phyloP scores from a whole-genome alignment of 805 yeast genomes.

The Starmerella tilneyi region DNA sequence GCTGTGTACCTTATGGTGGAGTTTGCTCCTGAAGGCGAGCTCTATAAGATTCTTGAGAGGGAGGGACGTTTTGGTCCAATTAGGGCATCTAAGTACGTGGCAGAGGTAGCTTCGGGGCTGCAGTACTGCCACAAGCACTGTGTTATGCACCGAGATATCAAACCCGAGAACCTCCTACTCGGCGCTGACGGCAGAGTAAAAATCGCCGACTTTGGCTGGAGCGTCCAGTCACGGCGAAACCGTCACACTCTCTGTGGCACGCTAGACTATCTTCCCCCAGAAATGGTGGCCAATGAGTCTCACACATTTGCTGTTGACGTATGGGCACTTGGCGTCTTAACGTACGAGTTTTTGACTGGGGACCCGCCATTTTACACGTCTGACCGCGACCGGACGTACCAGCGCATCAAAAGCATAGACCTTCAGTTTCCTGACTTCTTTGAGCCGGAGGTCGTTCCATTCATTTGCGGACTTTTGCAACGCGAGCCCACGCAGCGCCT shows the following conservation, averaged over 20 bases:
- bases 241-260: slow-evolving; percentile 90
- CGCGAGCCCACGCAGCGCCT: slow-evolving; percentile 62
- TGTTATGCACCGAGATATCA: slow-evolving; percentile 83
- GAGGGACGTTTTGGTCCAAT: slow-evolving; percentile 57
- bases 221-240: slow-evolving; percentile 54
- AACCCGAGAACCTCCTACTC: slow-evolving; percentile 83
- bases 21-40: slow-evolving; percentile 75
- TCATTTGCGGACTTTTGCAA: slow-evolving; percentile 52
- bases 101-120: slow-evolving; percentile 74
- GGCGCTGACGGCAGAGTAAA: slow-evolving; percentile 59
- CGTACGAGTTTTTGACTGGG: slow-evolving; percentile 80
- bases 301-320: slow-evolving; percentile 74
- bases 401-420: slow-evolving; percentile 68
- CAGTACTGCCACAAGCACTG: slow-evolving; percentile 65
- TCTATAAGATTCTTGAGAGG: slow-evolving; percentile 58
- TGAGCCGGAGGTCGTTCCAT: slow-evolving; percentile 63
- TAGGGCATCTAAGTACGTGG: slow-evolving; percentile 62
- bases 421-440: slow-evolving; percentile 61
- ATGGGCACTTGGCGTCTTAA: slow-evolving; percentile 85
- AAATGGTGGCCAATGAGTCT: slow-evolving; percentile 73
- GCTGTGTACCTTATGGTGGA: slow-evolving; percentile 79
- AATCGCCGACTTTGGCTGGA: slow-evolving; percentile 94
- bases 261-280: slow-evolving; percentile 88
- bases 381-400: slow-evolving; percentile 60
- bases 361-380: slow-evolving; percentile 86